A percentile compares a stretch with the other conserved stretches of the same genome.
Conservation (phyloP, 371 early-diverging fungal species). For the Batkoa obscura region DNA sequence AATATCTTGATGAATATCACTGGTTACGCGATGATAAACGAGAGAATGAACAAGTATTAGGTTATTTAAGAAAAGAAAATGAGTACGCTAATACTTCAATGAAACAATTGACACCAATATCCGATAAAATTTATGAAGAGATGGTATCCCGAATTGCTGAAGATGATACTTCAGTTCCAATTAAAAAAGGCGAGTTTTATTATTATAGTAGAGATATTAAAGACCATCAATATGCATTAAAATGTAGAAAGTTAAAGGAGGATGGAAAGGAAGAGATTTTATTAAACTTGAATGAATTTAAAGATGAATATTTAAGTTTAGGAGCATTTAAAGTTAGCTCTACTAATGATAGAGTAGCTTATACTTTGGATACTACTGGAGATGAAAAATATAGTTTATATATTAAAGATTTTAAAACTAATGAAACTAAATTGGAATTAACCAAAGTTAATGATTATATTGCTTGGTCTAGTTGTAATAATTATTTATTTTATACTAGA, state of each 20-base stretch:
- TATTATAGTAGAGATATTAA: slow-evolving; percentile 3
- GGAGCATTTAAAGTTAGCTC: slow-evolving; percentile 5
- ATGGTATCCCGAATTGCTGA: background rate
- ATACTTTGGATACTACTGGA: slow-evolving; percentile 28
- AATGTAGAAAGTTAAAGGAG: background rate
- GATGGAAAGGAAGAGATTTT: background rate
- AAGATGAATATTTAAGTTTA: slow-evolving; percentile 1
- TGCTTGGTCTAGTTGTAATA: slow-evolving; percentile 26
- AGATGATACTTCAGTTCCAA: background rate
- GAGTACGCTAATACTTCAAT: background rate
- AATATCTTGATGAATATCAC: slow-evolving; percentile 4
- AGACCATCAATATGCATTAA: slow-evolving; percentile 4
- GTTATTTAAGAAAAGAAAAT: background rate
- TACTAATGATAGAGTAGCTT: slow-evolving; percentile 24
- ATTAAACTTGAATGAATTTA: slow-evolving; percentile 2
- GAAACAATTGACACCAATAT: background rate
- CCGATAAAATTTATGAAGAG: slow-evolving; percentile 1
- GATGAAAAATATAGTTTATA: slow-evolving; percentile 28
- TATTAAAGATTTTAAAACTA: slow-evolving; percentile 24
- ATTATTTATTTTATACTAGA: slow-evolving; percentile 22
- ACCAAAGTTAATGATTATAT: slow-evolving; percentile 26
- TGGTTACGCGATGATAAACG: slow-evolving; percentile 1
- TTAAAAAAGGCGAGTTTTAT: background rate
- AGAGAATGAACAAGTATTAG: slow-evolving; percentile 1
- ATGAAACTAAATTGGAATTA: slow-evolving; percentile 18